A percentile compares a stretch with the other conserved stretches of the same genome.
Evolutionary conservation across 2,329 filamentous ascomycete species (phyloP).

Genomic region (Paraphaeosphaeria sporulosa): DNA sequence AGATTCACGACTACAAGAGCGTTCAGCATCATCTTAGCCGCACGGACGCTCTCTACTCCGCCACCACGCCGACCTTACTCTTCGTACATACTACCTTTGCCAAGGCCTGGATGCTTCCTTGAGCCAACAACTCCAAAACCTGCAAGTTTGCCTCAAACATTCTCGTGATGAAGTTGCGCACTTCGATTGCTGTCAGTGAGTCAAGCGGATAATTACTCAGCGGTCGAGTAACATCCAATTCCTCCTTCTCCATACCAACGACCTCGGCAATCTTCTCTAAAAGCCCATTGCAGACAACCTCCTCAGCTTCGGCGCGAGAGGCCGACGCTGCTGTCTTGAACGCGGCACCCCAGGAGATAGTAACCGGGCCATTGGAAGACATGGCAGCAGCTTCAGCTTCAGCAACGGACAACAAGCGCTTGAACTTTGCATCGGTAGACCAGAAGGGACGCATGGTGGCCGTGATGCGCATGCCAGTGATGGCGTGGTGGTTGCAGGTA

Average conservation of each 20-base stretch:
- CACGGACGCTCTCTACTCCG: neutral
- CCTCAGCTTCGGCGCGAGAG: constrained; percentile 28
- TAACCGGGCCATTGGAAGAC: constrained; percentile 14
- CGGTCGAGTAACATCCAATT: constrained; percentile 31
- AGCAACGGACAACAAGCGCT: constrained; percentile 28
- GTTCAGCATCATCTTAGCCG: neutral
- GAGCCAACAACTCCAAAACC: constrained; percentile 63
- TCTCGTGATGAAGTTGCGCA: constrained; percentile 42
- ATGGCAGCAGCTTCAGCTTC: constrained; percentile 25
- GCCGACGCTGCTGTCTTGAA: constrained; percentile 30
- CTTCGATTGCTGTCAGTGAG: constrained; percentile 40
- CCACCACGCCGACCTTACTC: constrained; percentile 16
- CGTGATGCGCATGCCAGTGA: constrained; percentile 40
- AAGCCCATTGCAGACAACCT: constrained; percentile 30
- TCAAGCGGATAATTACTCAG: constrained; percentile 37
- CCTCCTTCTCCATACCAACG: constrained; percentile 33
- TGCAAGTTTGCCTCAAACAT: constrained; percentile 60
- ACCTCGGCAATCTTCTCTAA: constrained; percentile 38
- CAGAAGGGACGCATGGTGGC: constrained; percentile 35
- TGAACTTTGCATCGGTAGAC: constrained; percentile 37
- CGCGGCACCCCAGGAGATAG: constrained; percentile 31
- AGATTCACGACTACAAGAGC: neutral
- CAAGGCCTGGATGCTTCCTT: constrained; percentile 44
- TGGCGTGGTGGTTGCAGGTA: constrained; percentile 34
- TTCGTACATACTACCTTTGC: constrained; percentile 18